Evolutionary conservation across 805 yeast species (phyloP).

Genomic region (Cyberlindnera maritima): DNA sequence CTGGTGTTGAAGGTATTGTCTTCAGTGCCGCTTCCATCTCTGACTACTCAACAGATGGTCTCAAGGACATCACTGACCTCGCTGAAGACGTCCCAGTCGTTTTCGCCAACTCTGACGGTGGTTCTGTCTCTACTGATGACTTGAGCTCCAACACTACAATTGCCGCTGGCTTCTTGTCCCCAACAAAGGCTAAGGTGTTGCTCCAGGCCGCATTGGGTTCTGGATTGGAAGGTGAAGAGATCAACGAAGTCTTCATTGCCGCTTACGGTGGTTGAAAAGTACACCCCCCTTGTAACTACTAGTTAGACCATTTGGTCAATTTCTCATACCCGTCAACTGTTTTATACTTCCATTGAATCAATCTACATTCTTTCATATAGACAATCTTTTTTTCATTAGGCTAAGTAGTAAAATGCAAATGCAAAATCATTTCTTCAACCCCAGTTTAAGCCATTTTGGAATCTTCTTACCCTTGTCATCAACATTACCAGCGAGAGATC

Average conservation of each 20-base stretch:
- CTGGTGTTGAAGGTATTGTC: constrained; percentile 41
- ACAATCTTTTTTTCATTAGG: neutral
- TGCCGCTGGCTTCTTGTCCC: constrained; percentile 52
- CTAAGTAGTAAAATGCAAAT: neutral
- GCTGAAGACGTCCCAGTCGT: constrained; percentile 40
- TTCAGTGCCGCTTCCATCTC: constrained; percentile 50
- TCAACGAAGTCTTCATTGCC: constrained; percentile 44
- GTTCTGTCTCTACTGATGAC: constrained; percentile 14
- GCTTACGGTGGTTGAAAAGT: constrained; percentile 56
- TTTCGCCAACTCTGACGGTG: constrained; percentile 33
- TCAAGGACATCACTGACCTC: constrained; percentile 28
- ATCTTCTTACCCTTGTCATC: constrained; percentile 23
- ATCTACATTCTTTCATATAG: neutral
- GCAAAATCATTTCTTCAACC: constrained; percentile 10
- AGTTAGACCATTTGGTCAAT: neutral
- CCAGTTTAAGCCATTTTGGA: constrained; percentile 40
- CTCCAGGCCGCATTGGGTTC: constrained; percentile 47
- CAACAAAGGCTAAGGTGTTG: constrained; percentile 48
- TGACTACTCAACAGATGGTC: constrained; percentile 38
- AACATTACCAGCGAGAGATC: neutral
- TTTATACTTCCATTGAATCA: neutral
- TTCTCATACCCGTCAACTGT: neutral
- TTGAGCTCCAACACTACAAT: constrained; percentile 27
- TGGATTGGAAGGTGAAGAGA: constrained; percentile 36
- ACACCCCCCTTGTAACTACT: neutral